These are phyloP conservation scores for Henckelia pumila DNA, from an alignment of 257 asterid genomes.

Conservation along the genomic window DNA sequence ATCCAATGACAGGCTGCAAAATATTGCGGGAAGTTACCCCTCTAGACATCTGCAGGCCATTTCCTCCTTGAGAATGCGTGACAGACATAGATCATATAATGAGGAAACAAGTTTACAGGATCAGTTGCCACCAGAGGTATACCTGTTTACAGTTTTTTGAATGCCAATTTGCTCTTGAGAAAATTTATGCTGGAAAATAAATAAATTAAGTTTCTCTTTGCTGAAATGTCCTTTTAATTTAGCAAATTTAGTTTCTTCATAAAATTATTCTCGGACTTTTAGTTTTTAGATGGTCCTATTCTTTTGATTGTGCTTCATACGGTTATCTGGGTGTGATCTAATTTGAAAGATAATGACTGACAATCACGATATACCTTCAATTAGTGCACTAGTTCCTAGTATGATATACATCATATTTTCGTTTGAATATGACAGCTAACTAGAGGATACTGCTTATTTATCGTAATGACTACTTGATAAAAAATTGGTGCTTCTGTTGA, in stretches of 20 bases:
- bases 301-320: not conserved
- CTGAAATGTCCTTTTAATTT: too few relatives aligned
- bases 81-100: conserved; percentile 35
- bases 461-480: not conserved
- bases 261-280: too few relatives aligned
- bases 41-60: conserved; percentile 47
- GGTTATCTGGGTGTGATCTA: not conserved
- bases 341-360: not conserved
- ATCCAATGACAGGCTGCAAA: conserved; percentile 47
- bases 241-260: too few relatives aligned
- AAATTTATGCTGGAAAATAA: too few relatives aligned
- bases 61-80: conserved; percentile 47
- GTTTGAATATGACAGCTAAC: not conserved
- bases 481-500: not conserved
- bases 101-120: not conserved
- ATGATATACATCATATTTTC: not conserved
- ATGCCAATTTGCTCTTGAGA: not conserved
- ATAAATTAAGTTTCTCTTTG: too few relatives aligned
- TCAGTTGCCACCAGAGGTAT: not conserved
- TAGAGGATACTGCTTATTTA: not conserved
- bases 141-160: not conserved
- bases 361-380: not conserved
- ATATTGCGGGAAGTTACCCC: conserved; percentile 45
- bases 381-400: not conserved
- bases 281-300: not conserved